Base-by-base conservation (phyloP, 768 basidiomycete species). In the Chiua virens region DNA sequence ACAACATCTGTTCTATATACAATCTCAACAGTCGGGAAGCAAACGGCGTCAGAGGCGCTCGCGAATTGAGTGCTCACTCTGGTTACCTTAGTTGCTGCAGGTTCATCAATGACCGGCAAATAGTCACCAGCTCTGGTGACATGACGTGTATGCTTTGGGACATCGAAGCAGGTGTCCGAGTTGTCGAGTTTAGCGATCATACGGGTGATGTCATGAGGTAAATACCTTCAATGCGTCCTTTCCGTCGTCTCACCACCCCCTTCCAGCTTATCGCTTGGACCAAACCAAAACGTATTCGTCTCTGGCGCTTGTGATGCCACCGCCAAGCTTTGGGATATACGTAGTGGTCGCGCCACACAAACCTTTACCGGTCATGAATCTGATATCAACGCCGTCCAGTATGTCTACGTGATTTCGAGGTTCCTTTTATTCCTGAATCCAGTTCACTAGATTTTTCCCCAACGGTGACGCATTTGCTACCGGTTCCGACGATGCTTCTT, bases 71-170 rank as follows among this genome's bases (percentile, higher is more conserved):
- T 78, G 96, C 96, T 28, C 96, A 99, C 72, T 94, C 95, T 15
- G 96, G 96, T 25, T 99, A 99, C 70, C 88, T 99, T 60, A 89
- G 86, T 63, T 99, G 96, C 78, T 99, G 96, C 75, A 85, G 96
- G 38, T 99, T 99, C 76, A 86, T 99, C 77, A 98, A 93, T 64
- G 96, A 99, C 73, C 82, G 96, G 46, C 96, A 99, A 78, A 99
- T 99, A 63, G 89, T 99, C 56, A 99, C 96, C 32, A 87, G 85
- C 62, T 98, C 95, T 30, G 96, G 96, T 48, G 96, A 99, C 69
- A 99, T 99, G 96, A 97, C 96, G 28, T 99, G 96, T 71, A 98
- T 99, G 95, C 80, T 98, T 25, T 99, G 97, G 96, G 96, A 99
- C 72, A 92, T 99, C 53, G 96, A 99, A 72, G 92, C 93, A 22